Evolutionary conservation across 805 yeast species (phyloP), one percentile per base, ranked within the genome.

Genomic region (Vanderwaltozyma yarrowii): DNA sequence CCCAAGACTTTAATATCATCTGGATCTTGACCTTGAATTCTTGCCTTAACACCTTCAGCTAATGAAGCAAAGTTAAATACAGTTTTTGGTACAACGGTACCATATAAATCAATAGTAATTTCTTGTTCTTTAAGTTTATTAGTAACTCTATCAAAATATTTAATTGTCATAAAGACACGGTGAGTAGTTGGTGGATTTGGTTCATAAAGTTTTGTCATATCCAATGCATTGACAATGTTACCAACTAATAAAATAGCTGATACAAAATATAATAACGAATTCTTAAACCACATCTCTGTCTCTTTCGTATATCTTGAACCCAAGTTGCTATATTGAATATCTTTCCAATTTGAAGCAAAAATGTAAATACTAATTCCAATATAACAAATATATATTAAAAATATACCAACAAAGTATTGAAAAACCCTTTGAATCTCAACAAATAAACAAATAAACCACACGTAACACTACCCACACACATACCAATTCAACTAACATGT

Each of bases 81-180:
- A 3, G 86, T 78, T 46, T 66, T 66, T 16, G 87, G 87, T 4
- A 69, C 81, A 12, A 71, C 71, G 0, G 73, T 66, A 3, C 85
- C 86, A 56, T 78, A 82, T 37, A 82, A 51, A 0, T 80, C 88
- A 17, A 80, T 52, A 14, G 69, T 65, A 40, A 82, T 50, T 13
- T 63, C 61, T 21, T 46, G 44, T 16, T 40, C 45, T 36, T 46
- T 46, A 18, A 31, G 30, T 24, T 46, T 37, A 11, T 38, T 18
- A 10, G 51, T 41, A 3, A 37, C 41, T 10, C 44, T 40, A 36
- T 55, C 56, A 13, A 41, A 45, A 37, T 54, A 58, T 30, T 51
- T 54, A 18, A 58, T 29, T 26, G 56, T 51, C 36, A 56, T 32
- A 27, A 45, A 41, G 14, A 45, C 55, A n/a, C 49, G 40, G 36